A percentile compares a stretch with the other conserved stretches of the same genome.
Evolutionary conservation across 768 basidiomycete species (phyloP).

Genomic region (Butyriboletus loyo): DNA sequence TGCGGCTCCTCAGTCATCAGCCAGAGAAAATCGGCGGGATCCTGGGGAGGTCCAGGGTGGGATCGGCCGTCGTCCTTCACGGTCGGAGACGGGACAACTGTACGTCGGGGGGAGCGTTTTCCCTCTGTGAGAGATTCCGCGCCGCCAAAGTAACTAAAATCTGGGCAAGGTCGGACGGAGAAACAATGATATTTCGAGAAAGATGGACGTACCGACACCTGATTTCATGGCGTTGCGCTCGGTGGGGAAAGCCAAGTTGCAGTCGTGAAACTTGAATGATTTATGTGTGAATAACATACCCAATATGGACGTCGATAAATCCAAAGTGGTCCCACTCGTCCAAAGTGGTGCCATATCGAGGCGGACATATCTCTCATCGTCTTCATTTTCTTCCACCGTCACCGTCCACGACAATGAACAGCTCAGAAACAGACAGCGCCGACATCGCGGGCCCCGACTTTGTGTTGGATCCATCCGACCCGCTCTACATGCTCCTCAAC

Average conservation of each 20-base stretch:
- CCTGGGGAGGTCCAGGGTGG: constrained; percentile 57
- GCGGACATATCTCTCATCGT: not conserved
- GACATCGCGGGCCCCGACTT: constrained; percentile 35
- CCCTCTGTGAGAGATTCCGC: constrained; percentile 71
- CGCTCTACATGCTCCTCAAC: constrained; percentile 56
- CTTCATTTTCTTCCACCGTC: not conserved
- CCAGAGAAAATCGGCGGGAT: constrained; percentile 91
- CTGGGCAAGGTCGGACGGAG: constrained; percentile 30
- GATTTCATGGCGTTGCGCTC: constrained; percentile 13
- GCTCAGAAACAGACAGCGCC: constrained; percentile 9
- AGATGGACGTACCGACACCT: constrained; percentile 19
- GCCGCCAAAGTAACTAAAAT: constrained; percentile 80
- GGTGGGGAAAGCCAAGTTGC: not conserved
- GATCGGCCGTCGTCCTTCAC: constrained; percentile 39
- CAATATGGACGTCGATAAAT: constrained; percentile 9
- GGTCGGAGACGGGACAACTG: constrained; percentile 41
- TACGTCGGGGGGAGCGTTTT: constrained; percentile 50
- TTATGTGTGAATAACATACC: constrained; percentile 27
- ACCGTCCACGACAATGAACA: constrained; percentile 17
- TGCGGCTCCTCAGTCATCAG: constrained; percentile 98
- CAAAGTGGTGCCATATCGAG: constrained; percentile 25
- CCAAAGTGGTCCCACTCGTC: constrained; percentile 21
- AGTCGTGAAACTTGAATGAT: not conserved
- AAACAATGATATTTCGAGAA: not conserved
- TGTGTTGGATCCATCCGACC: constrained; percentile 53